Evolutionary conservation across 306 rosid species (phyloP).

Genomic region (Inga oerstediana): DNA sequence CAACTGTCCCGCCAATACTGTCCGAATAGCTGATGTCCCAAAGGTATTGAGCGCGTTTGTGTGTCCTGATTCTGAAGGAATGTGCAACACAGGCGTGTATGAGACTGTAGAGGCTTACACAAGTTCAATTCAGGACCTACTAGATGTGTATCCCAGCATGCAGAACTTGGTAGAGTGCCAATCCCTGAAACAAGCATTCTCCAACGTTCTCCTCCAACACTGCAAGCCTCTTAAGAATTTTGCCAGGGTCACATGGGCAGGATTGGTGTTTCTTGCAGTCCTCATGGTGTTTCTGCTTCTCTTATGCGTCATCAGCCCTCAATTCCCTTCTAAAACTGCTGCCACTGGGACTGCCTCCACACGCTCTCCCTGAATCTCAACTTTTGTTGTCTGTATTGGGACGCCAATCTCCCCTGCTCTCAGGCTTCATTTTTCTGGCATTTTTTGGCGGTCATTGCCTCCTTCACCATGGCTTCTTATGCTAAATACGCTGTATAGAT

Average conservation of each 20-base stretch:
- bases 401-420: slow-evolving; percentile 37
- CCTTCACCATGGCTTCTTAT: background rate
- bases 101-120: slow-evolving; percentile 49
- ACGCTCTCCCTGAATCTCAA: slow-evolving; percentile 4
- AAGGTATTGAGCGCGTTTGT: slow-evolving; percentile 5
- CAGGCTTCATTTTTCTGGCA: background rate
- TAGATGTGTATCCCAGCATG: slow-evolving; percentile 58
- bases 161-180: slow-evolving; percentile 61
- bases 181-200: slow-evolving; percentile 62
- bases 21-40: slow-evolving; percentile 64
- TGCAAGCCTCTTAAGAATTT: slow-evolving; percentile 66
- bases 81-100: slow-evolving; percentile 41
- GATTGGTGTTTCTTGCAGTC: slow-evolving; percentile 43
- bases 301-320: slow-evolving; percentile 47
- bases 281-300: slow-evolving; percentile 52
- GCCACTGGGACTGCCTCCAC: slow-evolving; percentile 37
- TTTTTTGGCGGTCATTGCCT: background rate
- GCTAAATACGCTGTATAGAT: background rate
- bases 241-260: slow-evolving; percentile 53
- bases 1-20: slow-evolving; percentile 49
- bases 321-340: slow-evolving; percentile 37
- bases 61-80: slow-evolving; percentile 46
- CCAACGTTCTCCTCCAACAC: slow-evolving; percentile 50
- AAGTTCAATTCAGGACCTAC: slow-evolving; percentile 56
- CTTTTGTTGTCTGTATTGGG: slow-evolving; percentile 11